Evolutionary conservation across 192 early-diverging fungal species (phyloP).

Genomic region (Kickxella alabastrina): DNA sequence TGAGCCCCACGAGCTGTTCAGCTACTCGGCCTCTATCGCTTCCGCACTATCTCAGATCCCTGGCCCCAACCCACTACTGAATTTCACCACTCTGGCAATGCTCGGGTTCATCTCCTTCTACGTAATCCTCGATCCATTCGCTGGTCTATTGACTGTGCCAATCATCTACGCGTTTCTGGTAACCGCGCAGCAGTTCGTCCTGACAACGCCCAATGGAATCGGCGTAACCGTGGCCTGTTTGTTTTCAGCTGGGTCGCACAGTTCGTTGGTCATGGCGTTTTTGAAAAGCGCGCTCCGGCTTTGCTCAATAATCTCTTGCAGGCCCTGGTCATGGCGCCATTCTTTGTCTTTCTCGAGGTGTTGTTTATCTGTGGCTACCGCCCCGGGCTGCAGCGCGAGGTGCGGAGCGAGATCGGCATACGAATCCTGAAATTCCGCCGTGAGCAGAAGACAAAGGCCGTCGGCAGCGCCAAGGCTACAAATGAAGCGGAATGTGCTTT

Average conservation of each 20-base stretch:
- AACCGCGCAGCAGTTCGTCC: constrained; percentile 61
- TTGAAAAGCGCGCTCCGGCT: constrained; percentile 83
- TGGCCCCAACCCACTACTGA: constrained; percentile 34
- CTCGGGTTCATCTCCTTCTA: constrained; percentile 72
- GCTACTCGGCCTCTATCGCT: constrained; percentile 31
- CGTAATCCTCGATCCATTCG: constrained; percentile 61
- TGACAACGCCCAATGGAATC: constrained; percentile 51
- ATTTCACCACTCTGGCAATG: constrained; percentile 57
- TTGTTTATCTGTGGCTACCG: constrained; percentile 82
- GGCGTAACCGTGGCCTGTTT: constrained; percentile 59
- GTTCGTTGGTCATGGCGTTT: constrained; percentile 86
- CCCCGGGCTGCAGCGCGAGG: constrained; percentile 59
- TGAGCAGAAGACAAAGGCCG: constrained; percentile 4
- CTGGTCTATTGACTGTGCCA: constrained; percentile 55
- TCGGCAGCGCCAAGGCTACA: neutral
- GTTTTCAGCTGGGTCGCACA: constrained; percentile 79
- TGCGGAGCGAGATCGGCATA: constrained; percentile 51
- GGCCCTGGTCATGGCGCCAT: constrained; percentile 89
- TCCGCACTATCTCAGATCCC: constrained; percentile 37
- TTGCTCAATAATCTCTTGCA: constrained; percentile 82
- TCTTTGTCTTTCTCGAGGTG: constrained; percentile 87
- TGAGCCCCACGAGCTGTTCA: constrained; percentile 40
- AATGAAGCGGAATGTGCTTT: neutral
- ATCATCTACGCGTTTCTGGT: constrained; percentile 60
- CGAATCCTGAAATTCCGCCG: constrained; percentile 37